A percentile compares a stretch with the other conserved stretches of the same genome.
phyloP scores from a whole-genome alignment of 129 eudicot genomes.

The Mikania micrantha region DNA sequence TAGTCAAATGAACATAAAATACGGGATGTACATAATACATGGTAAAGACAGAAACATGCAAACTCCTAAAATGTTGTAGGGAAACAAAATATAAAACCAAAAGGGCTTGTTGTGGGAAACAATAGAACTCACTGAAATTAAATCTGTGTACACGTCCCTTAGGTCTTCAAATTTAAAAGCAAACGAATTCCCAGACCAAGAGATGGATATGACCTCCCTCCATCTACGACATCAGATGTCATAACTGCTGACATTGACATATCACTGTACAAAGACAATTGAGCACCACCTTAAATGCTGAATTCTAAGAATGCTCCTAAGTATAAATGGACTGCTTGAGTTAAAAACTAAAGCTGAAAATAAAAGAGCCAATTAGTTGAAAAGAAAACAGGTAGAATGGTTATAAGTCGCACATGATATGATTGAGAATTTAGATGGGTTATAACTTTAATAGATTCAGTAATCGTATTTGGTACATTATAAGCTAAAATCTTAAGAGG shows the following conservation, averaged over 20 bases:
- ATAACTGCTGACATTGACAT: conserved; percentile 64
- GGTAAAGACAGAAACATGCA: no score
- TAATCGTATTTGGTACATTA: not conserved
- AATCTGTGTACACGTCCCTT: conserved; percentile 84
- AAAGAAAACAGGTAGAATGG: not conserved
- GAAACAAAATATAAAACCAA: not conserved
- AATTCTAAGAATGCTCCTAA: not conserved
- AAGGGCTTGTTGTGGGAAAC: not conserved
- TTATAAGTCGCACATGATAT: not conserved
- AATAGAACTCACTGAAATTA: conserved; percentile 58
- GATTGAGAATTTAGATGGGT: not conserved
- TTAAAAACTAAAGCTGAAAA: not conserved
- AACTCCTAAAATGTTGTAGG: no score
- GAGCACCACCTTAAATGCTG: not conserved
- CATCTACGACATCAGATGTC: conserved; percentile 53
- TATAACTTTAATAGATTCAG: not conserved
- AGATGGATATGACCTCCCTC: conserved; percentile 70
- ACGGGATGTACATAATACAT: no score
- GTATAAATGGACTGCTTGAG: no score
- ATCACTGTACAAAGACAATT: conserved; percentile 44
- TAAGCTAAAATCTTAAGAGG: no score
- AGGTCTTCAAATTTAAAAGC: conserved; percentile 75
- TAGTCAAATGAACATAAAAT: no score
- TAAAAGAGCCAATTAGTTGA: not conserved
- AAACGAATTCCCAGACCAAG: conserved; percentile 83